Evolutionary conservation across 768 basidiomycete species (phyloP), one percentile per base, ranked within the genome.

Genomic region (Leccinellum rugosiceps): DNA sequence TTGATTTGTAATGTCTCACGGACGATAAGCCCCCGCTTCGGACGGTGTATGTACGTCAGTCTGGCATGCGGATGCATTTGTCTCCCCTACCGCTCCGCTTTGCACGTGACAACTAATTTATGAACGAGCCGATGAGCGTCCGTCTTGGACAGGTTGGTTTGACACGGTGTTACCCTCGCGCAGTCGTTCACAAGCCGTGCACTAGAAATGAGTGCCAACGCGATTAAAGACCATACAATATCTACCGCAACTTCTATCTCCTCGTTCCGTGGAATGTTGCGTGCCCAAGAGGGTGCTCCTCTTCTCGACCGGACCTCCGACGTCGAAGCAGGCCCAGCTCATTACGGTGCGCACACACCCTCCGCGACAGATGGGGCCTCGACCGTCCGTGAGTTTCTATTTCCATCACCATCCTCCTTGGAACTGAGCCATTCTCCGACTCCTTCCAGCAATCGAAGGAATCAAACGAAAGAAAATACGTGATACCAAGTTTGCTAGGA

Each of bases 401-500:
- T 23, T 6, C 28, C 23, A 14, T 23, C 1, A 4, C 2, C 25
- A 9, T 47, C n/a, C 5, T 7, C 30, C 6, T n/a, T 6, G 14
- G 26, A 6, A 30, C 49, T 14, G 23, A 59, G 15, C 4, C 14
- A 8, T 32, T 23, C 45, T 17, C 19, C 21, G 58, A 61, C 49
- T 32, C 25, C 45, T 17, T 17, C 6, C 21, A 60, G 63, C 49
- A 2, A 46, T 62, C 26, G 57, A 67, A 13, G 60, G 62, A 1
- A 49, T 21, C 21, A 65, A 64, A 48, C 58, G 62, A 35, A 50
- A 54, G 6, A 61, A 54, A 11, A 65, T 63, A 19, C 58, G 63
- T 23, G 57, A 67, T 58, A 66, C 68, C 53, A 72, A 63, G 53
- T 73, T 80, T 60, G 75, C 71, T 38, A 84, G 82, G 60, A 76